phyloP scores from a whole-genome alignment of 768 basidiomycete genomes.

The Mycena metata region DNA sequence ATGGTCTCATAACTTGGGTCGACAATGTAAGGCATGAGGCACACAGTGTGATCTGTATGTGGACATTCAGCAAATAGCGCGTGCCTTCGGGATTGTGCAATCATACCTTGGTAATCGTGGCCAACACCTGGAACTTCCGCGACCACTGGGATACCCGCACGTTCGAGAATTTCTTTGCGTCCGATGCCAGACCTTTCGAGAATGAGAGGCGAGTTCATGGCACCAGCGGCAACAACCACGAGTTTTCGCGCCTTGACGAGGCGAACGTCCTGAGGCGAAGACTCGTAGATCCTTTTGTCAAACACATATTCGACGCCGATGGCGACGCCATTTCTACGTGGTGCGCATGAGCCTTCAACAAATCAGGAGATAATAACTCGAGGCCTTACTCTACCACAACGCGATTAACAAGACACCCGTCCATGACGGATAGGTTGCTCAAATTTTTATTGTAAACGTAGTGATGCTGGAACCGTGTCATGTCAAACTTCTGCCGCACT shows the following conservation, averaged over 20 bases:
- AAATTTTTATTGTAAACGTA: conserved; percentile 43
- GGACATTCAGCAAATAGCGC: too few species aligned
- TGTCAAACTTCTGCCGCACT: too few species aligned
- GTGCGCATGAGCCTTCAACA: conserved; percentile 15
- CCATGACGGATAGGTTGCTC: conserved; percentile 41
- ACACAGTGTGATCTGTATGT: conserved; percentile 29
- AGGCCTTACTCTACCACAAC: conserved; percentile 42
- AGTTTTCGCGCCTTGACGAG: conserved; percentile 46
- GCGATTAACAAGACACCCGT: conserved; percentile 42
- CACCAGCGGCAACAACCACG: conserved; percentile 55
- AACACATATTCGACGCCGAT: conserved; percentile 33
- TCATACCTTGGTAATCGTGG: conserved; percentile 43
- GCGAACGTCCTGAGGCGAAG: conserved; percentile 14
- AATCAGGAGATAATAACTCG: not conserved
- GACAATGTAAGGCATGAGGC: conserved; percentile 22
- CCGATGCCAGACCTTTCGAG: conserved; percentile 69
- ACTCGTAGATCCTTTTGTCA: conserved; percentile 33
- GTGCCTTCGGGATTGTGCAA: not conserved
- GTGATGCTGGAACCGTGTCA: conserved; percentile 40
- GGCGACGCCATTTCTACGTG: conserved; percentile 38
- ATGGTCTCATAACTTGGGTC: conserved; percentile 9
- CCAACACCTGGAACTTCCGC: conserved; percentile 59
- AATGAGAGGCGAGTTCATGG: conserved; percentile 54
- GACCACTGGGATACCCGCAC: conserved; percentile 46
- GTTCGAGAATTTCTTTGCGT: conserved; percentile 43